These are phyloP conservation scores for Saturnispora kantuleensis DNA, from an alignment of 805 yeast genomes.

Conservation along the genomic window DNA sequence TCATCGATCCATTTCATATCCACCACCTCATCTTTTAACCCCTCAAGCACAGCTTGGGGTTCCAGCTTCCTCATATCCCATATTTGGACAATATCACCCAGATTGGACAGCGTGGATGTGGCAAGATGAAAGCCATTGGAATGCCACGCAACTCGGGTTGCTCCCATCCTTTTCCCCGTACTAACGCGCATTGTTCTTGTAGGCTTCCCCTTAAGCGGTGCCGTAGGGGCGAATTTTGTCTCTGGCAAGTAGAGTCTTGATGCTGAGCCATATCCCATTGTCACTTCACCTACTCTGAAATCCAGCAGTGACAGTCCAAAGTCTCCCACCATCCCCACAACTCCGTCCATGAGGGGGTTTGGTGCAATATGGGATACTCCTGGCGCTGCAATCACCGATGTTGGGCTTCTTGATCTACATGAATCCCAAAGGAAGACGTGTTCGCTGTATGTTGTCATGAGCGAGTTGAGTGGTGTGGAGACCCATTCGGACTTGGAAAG, in stretches of 20 bases:
- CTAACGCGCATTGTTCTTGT: neutral
- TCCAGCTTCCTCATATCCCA: conserved; percentile 66
- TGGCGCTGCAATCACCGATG: conserved; percentile 39
- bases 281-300: conserved; percentile 34
- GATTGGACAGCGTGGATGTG: conserved; percentile 27
- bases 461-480: conserved; percentile 32
- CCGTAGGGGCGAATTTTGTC: neutral
- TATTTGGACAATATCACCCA: conserved; percentile 40
- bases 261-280: conserved; percentile 19
- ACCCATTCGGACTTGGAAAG: conserved; percentile 34
- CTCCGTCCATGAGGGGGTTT: conserved; percentile 36
- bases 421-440: conserved; percentile 73
- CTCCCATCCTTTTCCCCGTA: conserved; percentile 12
- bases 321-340: conserved; percentile 55
- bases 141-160: conserved; percentile 53
- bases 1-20: conserved; percentile 47
- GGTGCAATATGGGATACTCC: conserved; percentile 46
- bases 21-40: conserved; percentile 47
- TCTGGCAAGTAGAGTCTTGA: conserved; percentile 7
- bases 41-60: conserved; percentile 42
- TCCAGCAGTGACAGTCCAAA: conserved; percentile 73
- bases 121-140: conserved; percentile 52
- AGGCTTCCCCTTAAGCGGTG: neutral
- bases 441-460: conserved; percentile 58
- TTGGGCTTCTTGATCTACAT: conserved; percentile 48